Evolutionary conservation across 129 eudicot genomes (phyloP).

Genomic region (Chrysanthemum makinoi): DNA sequence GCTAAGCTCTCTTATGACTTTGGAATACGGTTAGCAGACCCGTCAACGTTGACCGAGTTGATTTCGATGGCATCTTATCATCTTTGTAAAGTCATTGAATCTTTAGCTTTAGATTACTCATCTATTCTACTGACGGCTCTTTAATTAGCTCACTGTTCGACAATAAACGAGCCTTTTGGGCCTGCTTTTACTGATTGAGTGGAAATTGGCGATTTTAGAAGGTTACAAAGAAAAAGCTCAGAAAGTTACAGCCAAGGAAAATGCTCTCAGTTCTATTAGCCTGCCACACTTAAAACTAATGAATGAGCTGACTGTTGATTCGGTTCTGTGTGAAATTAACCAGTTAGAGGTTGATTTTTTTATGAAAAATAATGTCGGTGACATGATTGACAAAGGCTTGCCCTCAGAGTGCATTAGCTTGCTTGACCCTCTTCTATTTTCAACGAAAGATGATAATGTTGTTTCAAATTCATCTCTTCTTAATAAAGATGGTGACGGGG

Average conservation of each 20-base stretch:
- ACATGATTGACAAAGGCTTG: constrained; percentile 69
- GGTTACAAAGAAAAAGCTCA: constrained; percentile 71
- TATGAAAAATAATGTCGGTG: constrained; percentile 49
- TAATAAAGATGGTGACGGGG: constrained; percentile 43
- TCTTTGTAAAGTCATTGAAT: constrained; percentile 79
- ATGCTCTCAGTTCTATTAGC: constrained; percentile 38
- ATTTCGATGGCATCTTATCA: constrained; percentile 72
- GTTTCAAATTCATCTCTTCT: constrained; percentile 32
- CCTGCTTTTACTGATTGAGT: constrained; percentile 79
- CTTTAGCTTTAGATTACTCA: constrained; percentile 58
- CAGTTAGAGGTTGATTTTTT: constrained; percentile 70
- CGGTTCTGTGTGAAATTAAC: constrained; percentile 62
- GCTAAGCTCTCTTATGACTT: constrained; percentile 78
- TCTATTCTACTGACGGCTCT: constrained; percentile 23
- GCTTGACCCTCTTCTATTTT: constrained; percentile 79
- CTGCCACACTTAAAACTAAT: constrained; percentile 69
- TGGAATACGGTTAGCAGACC: constrained; percentile 50
- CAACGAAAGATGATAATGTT: constrained; percentile 48
- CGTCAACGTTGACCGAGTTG: constrained; percentile 37
- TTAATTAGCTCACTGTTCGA: constrained; percentile 41
- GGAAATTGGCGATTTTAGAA: constrained; percentile 62
- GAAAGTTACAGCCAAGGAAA: constrained; percentile 51
- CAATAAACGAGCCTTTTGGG: constrained; percentile 72
- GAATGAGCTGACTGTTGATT: constrained; percentile 55
- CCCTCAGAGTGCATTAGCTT: constrained; percentile 53